Base-by-base conservation (phyloP, 345 rosid genomes). In the Melastoma malabathricum region DNA sequence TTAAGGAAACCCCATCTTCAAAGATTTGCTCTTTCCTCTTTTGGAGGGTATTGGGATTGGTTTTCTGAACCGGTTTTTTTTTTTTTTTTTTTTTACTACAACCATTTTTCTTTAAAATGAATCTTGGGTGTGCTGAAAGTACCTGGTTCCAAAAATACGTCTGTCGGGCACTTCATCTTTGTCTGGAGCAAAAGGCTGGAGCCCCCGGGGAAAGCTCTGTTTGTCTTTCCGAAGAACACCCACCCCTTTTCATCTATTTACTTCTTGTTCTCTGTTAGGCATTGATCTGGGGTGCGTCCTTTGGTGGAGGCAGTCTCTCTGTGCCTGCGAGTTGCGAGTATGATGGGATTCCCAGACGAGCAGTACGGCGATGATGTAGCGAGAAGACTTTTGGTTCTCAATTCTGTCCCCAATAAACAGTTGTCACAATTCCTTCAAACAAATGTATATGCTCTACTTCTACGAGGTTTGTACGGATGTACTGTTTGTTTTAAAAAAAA, bases 141-240 rank as follows among this genome's bases (percentile, higher is more conserved):
- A 71, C 66, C 74, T 86, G 73, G 89, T 86, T 72, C 94, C 94
- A 46, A 67, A 94, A 54, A 86, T 63, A 86, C 81, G 92, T 78
- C 94, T 0, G 79, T 86, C 13, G 98, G 98, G 12, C 96, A 90
- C 47, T 90, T 81, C 68, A 81, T 81, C 47, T 81, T 83, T 72
- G 61, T 89, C 5, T 62, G 85, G 57, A 75, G 94, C 66, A 53
- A 48, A 50, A 78, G 97, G 61, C 83, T 86, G 56, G 80, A 60
- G 0, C 61, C 73, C 47, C 87, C 86, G 1, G 89, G 89, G 43
- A 81, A 75, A 67, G 87, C 89, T 44, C 79, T 81, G 19, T 81
- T 90, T 58, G 83, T 90, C 46, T 86, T 90, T 48, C 83, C 86
- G 1, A 75, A 90, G 57, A 74, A 90, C 59, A 86, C 89, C 9